Evolutionary conservation across 768 basidiomycete genomes (phyloP), one percentile per base, ranked within the genome.

Genomic region (Tulasnella sp.): DNA sequence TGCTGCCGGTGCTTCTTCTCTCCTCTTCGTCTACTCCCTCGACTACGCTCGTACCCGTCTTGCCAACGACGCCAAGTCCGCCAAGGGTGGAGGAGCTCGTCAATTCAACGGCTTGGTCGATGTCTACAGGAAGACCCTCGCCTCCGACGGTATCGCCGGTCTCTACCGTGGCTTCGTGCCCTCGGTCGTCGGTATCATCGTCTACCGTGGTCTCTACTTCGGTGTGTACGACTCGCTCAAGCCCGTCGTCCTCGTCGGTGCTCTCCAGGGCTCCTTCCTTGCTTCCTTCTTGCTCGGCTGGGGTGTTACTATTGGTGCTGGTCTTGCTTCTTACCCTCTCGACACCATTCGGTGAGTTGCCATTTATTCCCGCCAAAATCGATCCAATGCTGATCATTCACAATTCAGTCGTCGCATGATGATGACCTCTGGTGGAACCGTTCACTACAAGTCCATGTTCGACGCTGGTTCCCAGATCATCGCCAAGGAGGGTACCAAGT

Each of bases 141-240:
- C 95, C 37, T 89, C 94, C 35, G 97, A 99, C 80, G 97, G 97
- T 89, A 84, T 99, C 78, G 94, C 91, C 75, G 97, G 97, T 87
- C 94, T 99, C 78, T 99, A 98, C 88, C 95, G 97, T 87, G 97
- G 97, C 74, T 98, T 99, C 83, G 89, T 98, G 71, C 97, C 97
- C 75, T 98, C 96, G 74, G 97, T 99, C 75, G 95, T 94, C 77
- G 97, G 97, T 83, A 99, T 99, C 85, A 89, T 99, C 78, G 96
- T 98, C 80, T 98, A 98, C 87, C 95, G 96, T 84, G 96, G 96
- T 89, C 92, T 98, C 80, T 97, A 94, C 86, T 97, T 97, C 80
- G 95, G 95, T 91, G 89, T 94, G 82, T 97, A 95, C 80, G 92
- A 94, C 80, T 94, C 91, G 37, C 87, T 94, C 77, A 94, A 98